A percentile compares a stretch with the other conserved stretches of the same genome.
Evolutionary conservation across 768 basidiomycete genomes (phyloP).

Genomic region (Pleurotus cornucopiae): DNA sequence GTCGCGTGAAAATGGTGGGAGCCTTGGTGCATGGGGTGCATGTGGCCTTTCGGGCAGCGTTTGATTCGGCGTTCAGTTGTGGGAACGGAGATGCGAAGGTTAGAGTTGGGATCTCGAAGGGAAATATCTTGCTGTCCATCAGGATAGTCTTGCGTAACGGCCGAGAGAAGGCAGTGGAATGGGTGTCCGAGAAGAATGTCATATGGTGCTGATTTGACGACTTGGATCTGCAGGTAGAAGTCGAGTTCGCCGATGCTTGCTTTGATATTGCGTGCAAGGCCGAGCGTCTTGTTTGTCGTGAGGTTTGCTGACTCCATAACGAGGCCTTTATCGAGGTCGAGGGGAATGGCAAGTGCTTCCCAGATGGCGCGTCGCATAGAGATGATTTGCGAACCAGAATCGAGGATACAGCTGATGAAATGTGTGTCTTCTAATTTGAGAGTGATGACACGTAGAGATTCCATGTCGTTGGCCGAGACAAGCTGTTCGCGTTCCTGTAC

Average conservation of each 20-base stretch:
- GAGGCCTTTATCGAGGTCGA: slow-evolving; percentile 13
- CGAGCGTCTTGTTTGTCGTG: slow-evolving; percentile 10
- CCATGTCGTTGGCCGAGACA: slow-evolving; percentile 11
- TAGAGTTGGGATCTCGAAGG: background rate
- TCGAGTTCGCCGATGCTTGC: slow-evolving; percentile 11
- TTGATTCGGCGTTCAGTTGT: no score
- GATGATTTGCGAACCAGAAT: slow-evolving; percentile 15
- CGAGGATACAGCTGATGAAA: slow-evolving; percentile 11
- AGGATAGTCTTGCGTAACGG: background rate
- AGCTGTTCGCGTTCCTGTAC: background rate
- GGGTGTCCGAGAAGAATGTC: slow-evolving; percentile 18
- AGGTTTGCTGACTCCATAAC: slow-evolving; percentile 19
- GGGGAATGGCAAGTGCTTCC: slow-evolving; percentile 11
- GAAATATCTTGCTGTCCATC: background rate
- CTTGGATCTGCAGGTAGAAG: slow-evolving; percentile 19
- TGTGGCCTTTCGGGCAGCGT: no score
- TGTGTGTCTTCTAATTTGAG: slow-evolving; percentile 7
- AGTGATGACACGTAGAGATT: slow-evolving; percentile 13
- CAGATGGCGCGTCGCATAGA: slow-evolving; percentile 7
- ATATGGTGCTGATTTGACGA: slow-evolving; percentile 17
- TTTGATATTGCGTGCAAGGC: slow-evolving; percentile 13
- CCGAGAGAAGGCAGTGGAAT: slow-evolving; percentile 9
- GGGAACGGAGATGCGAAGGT: no score
- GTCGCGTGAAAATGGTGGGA: background rate
- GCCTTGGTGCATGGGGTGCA: no score